These are phyloP conservation scores for Heracleum sosnowskyi DNA, from an alignment of 129 eudicot genomes.

Conservation along the genomic window DNA sequence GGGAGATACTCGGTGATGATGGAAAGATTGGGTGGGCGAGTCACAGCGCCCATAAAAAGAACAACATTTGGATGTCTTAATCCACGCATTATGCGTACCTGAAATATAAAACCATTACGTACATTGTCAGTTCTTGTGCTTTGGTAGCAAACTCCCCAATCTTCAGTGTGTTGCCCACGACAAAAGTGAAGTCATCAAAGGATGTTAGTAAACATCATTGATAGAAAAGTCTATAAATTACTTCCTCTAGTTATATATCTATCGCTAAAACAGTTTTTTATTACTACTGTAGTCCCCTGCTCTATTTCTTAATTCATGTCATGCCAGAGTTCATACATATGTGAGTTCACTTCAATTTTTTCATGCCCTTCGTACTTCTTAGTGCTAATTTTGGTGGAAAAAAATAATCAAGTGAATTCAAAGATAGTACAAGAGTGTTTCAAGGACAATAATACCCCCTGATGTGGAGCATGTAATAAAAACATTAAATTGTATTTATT, in stretches of 20 bases:
- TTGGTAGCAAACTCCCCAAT: conserved; percentile 2
- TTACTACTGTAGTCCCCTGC: neutral
- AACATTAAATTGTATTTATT: neutral
- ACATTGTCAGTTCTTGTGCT: conserved; percentile 10
- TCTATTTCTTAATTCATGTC: neutral
- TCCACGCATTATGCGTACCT: conserved; percentile 98
- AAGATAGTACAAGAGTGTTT: neutral
- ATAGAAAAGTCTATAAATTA: neutral
- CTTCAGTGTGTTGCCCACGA: conserved; percentile 17
- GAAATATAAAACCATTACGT: conserved; percentile 15
- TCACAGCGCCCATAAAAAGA: conserved; percentile 98
- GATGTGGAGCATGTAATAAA: neutral
- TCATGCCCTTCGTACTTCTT: neutral
- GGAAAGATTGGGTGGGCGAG: conserved; percentile 96
- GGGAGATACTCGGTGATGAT: conserved; percentile 93
- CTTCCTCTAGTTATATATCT: neutral
- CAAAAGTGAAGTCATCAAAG: neutral
- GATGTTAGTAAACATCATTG: neutral
- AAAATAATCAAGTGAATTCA: neutral
- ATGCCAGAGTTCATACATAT: neutral
- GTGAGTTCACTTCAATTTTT: neutral
- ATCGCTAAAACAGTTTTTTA: neutral
- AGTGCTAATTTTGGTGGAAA: neutral
- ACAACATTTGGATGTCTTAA: conserved; percentile 97
- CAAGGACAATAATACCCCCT: neutral